phyloP scores from a whole-genome alignment of 2,329 filamentous ascomycete species.

The Xylaria arbuscula region DNA sequence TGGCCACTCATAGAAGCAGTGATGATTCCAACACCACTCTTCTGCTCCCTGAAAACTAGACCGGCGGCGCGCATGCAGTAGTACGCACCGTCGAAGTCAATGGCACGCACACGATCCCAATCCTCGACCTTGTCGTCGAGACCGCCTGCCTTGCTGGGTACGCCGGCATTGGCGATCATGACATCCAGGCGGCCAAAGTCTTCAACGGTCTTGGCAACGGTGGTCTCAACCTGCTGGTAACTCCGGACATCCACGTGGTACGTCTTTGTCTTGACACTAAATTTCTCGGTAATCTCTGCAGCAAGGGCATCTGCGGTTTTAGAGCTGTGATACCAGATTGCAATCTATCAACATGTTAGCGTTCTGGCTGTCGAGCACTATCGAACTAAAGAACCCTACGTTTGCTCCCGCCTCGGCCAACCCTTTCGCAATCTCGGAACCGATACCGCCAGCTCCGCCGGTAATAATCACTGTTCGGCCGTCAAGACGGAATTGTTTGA shows the following conservation, averaged over 20 bases:
- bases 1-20: conserved; percentile 52
- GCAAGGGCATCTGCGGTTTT: conserved; percentile 34
- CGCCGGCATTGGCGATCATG: conserved; percentile 52
- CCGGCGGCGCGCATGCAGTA: conserved; percentile 51
- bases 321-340: conserved; percentile 42
- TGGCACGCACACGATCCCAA: conserved; percentile 47
- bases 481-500: conserved; percentile 49
- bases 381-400: conserved; percentile 13
- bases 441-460: conserved; percentile 53
- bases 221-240: conserved; percentile 46
- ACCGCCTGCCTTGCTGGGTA: conserved; percentile 49
- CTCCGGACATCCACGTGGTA: conserved; percentile 39
- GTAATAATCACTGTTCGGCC: conserved; percentile 52
- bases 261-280: conserved; percentile 35
- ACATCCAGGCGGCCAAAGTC: conserved; percentile 52
- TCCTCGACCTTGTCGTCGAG: conserved; percentile 49
- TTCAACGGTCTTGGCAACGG: conserved; percentile 45
- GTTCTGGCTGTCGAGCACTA: neutral
- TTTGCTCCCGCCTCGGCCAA: conserved; percentile 53
- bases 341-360: conserved; percentile 33
- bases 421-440: conserved; percentile 51
- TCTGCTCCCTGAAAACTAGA: conserved; percentile 50
- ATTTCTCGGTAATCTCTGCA: conserved; percentile 34
- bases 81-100: conserved; percentile 51
- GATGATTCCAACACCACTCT: conserved; percentile 51